Percentiles rank a stretch among this genome's conserved stretches.
Evolutionary conservation across 2,329 filamentous ascomycete genomes (phyloP).

Genomic region (Helotiales sp.): DNA sequence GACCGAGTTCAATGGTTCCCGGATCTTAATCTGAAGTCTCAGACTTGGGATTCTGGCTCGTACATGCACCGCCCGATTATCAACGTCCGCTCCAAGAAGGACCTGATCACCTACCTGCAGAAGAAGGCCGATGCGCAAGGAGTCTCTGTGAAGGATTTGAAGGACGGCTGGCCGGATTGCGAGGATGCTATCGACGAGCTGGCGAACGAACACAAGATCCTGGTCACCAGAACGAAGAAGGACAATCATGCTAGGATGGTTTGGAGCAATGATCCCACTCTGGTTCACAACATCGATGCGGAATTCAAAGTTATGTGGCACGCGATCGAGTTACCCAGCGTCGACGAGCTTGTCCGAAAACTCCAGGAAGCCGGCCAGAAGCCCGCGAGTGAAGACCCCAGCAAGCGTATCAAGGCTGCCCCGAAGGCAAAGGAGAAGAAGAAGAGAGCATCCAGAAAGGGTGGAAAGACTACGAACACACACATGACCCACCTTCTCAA

Average conservation of each 20-base stretch:
- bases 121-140: constrained; percentile 80
- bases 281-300: constrained; percentile 75
- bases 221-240: constrained; percentile 91
- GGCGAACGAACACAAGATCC: constrained; percentile 77
- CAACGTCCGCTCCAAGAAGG: constrained; percentile 76
- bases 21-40: constrained; percentile 63
- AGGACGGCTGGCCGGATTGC: constrained; percentile 93
- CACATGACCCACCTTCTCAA: constrained; percentile 45
- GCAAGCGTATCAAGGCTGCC: constrained; percentile 43
- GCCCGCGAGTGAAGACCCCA: constrained; percentile 46
- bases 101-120: constrained; percentile 82
- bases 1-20: constrained; percentile 63
- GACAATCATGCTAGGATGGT: constrained; percentile 85
- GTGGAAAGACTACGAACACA: constrained; percentile 44
- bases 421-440: constrained; percentile 46
- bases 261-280: constrained; percentile 84
- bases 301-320: constrained; percentile 88
- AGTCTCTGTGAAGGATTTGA: constrained; percentile 85
- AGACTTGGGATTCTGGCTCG: constrained; percentile 70
- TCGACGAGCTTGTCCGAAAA: constrained; percentile 48
- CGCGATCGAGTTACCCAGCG: constrained; percentile 72
- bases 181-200: constrained; percentile 78
- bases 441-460: constrained; percentile 43
- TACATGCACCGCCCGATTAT: constrained; percentile 86
- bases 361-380: constrained; percentile 46